These are phyloP conservation scores for Tulasnella calospora DNA, from an alignment of 768 basidiomycete genomes.

Conservation along the genomic window DNA sequence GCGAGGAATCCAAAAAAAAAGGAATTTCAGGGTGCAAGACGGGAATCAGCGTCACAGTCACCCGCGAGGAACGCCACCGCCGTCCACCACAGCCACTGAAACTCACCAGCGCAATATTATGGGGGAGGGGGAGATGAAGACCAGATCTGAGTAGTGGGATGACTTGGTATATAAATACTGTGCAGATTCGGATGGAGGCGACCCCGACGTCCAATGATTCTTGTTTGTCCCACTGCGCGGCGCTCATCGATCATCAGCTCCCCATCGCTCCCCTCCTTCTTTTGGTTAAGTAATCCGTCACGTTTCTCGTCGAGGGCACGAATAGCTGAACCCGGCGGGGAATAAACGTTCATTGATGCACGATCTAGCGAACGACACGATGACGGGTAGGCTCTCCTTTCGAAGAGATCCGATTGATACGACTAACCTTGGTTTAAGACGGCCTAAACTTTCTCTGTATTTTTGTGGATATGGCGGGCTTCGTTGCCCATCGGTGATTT, in stretches of 20 bases:
- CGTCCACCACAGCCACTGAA: neutral
- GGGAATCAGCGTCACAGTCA: conserved; percentile 7
- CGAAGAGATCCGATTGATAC: neutral
- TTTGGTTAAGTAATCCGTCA: neutral
- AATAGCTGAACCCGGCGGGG: neutral
- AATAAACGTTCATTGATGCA: neutral
- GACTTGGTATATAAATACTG: neutral
- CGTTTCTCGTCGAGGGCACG: conserved; percentile 1
- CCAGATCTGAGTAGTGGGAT: neutral
- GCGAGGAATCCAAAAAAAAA: neutral
- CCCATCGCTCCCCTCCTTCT: neutral
- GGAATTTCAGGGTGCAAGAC: neutral
- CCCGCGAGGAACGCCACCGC: neutral
- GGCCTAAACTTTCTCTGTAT: neutral
- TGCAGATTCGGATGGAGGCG: neutral
- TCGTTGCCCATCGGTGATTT: neutral
- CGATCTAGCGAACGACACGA: neutral
- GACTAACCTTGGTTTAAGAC: neutral
- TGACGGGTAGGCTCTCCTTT: neutral
- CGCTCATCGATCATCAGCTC: conserved; percentile 4
- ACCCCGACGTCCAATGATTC: neutral
- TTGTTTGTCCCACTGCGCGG: neutral
- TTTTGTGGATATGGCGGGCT: neutral
- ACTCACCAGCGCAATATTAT: neutral
- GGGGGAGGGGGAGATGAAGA: neutral